Base-by-base conservation (phyloP, 2,329 filamentous ascomycete genomes). In the Sporothrix euskadiensis region DNA sequence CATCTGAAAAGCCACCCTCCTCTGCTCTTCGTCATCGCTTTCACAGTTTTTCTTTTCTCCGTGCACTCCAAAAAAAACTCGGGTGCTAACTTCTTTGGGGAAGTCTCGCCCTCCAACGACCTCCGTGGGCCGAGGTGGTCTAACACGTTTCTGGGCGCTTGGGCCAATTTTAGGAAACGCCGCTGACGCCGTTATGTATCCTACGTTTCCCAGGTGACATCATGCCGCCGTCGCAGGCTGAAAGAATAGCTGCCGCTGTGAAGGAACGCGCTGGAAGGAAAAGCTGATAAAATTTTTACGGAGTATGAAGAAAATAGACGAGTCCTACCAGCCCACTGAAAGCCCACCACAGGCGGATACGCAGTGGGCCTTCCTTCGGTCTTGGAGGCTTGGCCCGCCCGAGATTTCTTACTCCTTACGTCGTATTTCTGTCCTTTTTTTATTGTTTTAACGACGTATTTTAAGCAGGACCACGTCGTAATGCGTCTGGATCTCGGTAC, bases 81-180 rank as follows among this genome's bases (percentile, higher is more conserved):
- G 35, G 35, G 35, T 14, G 35, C 59, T 65, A 65, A 44, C 59
- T 26, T 9, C 10, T 65, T 65, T 65, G 19, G 59, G 59, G n/a
- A 41, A 41, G 35, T 19, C 59, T 65, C 59, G 59, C 59, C 56
- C 35, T n/a, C 14, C 59, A 65, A 59, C 12, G 56, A 44, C 19
- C 32, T 65, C 59, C 59, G 59, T 65, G 59, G 59, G 59, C 59
- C 59, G 59, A 65, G 59, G 35, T 44, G 59, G 19, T 16, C 39
- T n/a, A 12, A 14, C 47, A n/a, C n/a, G 47, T 52, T 52, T 52
- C 47, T 56, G n/a, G 35, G n/a, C 59, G 35, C 59, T 65, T 41
- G 59, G 35, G 14, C 59, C 32, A 26, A 10, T 22, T 35, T 35
- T 35, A 3, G 35, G 59, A 1, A 49, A 14, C 12, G 44, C 44